These are phyloP conservation scores for Xylaria polymorpha DNA, from an alignment of 2,329 filamentous ascomycete species.

Conservation along the genomic window DNA sequence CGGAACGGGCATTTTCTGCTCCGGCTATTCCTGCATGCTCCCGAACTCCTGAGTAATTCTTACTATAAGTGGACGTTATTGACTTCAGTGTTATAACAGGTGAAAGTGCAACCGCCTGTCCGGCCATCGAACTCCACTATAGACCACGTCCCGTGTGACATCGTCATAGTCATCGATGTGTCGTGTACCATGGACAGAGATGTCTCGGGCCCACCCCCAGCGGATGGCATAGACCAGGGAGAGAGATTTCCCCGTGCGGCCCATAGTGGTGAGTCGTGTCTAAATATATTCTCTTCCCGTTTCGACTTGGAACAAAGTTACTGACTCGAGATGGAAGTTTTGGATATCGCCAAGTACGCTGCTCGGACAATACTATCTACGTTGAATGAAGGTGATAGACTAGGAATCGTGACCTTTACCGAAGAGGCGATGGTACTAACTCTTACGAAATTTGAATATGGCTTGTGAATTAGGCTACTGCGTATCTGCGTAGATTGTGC, in stretches of 20 bases:
- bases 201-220: conserved; percentile 62
- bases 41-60: no score
- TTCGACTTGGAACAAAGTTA: neutral
- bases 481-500: conserved; percentile 51
- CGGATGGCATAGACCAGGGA: conserved; percentile 50
- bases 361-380: conserved; percentile 68
- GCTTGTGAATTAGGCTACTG: neutral
- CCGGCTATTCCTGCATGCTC: no score
- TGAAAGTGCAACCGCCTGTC: conserved; percentile 60
- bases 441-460: neutral
- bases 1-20: conserved; percentile 52
- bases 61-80: no score
- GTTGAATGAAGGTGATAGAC: conserved; percentile 63
- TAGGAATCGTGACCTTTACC: conserved; percentile 69
- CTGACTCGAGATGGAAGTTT: conserved; percentile 45
- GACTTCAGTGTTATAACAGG: neutral
- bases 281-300: neutral
- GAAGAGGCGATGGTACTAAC: conserved; percentile 50
- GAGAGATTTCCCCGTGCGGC: conserved; percentile 64
- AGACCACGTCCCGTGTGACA: conserved; percentile 65
- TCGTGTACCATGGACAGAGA: conserved; percentile 65
- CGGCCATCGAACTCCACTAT: conserved; percentile 46
- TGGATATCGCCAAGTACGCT: conserved; percentile 71
- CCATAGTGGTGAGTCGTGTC: conserved; percentile 53
- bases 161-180: conserved; percentile 71